Base-by-base conservation (phyloP, 495 filamentous ascomycete genomes). In the Penicillium atrosanguineum region DNA sequence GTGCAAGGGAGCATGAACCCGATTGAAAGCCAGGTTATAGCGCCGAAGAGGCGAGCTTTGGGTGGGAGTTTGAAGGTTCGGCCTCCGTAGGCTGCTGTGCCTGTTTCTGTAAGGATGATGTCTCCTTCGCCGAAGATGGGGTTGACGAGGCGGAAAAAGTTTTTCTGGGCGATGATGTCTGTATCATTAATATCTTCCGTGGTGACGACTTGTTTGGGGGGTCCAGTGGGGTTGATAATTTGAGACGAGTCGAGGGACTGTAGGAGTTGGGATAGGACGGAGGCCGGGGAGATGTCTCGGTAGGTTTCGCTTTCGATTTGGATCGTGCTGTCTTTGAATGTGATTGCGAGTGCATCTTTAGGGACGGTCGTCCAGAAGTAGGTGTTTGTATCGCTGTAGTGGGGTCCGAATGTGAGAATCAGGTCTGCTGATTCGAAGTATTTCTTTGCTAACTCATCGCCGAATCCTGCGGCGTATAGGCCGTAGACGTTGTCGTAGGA, bases 1-100 rank as follows among this genome's bases (percentile, higher is more conserved):
- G 69, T 69, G 7, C 75, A 75, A 11, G 70, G 73, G 14, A 80
- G 63, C 72, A 75, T 79, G 61, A 74, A 73, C 0, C 78, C 77
- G 31, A 78, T 74, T 0, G 74, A 77, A 2, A 72, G 62, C 68
- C 71, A 78, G 39, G 69, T 74, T 1, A 65, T 62, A 18, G 70
- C 66, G 31, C 56, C 56, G 52, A 79, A 67, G 46, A 75, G 45
- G 9, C 55, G 60, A 9, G 64, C 48, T 21, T 68, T 50, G 1
- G 61, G 36, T 0, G 71, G 70, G 0, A 76, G 59, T 15, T 50
- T 60, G 46, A 71, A 65, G 8, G 56, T 21, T 5, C 68, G 60
- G 36, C 66, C 57, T 9, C 73, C 73, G 51, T 68, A 65, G 2
- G 60, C 45, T 18, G 72, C 61, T 26, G 72, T 75, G 21, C 73